A percentile compares a stretch with the other conserved stretches of the same genome.
Conservation (phyloP, 2,329 filamentous ascomycete genomes). For the Aspergillus transmontanensis region DNA sequence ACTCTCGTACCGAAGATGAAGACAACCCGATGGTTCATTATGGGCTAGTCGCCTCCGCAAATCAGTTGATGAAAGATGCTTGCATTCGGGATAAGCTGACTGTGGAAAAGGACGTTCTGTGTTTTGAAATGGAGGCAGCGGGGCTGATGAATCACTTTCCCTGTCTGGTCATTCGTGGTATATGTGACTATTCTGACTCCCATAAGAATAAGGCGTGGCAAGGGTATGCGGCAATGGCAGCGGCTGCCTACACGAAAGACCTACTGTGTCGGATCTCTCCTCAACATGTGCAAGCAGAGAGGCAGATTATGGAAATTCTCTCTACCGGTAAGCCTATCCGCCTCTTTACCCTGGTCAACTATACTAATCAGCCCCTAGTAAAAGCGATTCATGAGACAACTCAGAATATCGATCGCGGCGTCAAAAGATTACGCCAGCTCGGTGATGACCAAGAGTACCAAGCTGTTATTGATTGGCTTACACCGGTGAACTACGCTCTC, state of each 20-base stretch:
- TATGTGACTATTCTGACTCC: slow-evolving; percentile 2
- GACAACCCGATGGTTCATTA: background rate
- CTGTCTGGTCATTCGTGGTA: slow-evolving; percentile 3
- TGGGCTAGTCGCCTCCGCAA: background rate
- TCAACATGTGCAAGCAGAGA: background rate
- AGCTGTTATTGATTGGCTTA: slow-evolving; percentile 17
- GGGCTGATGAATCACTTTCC: background rate
- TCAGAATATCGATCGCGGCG: background rate
- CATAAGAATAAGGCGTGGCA: slow-evolving; percentile 4
- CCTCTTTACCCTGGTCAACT: background rate
- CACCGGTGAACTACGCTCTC: slow-evolving; percentile 7
- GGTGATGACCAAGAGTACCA: background rate
- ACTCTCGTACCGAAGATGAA: background rate
- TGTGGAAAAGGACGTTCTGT: background rate
- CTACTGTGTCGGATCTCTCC: background rate
- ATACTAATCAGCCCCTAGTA: background rate
- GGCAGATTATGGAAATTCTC: background rate
- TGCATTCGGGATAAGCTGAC: background rate
- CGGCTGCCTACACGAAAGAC: slow-evolving; percentile 10
- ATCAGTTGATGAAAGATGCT: background rate
- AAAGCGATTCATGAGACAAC: background rate
- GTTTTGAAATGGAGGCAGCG: background rate
- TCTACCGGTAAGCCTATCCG: background rate
- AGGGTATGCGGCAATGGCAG: slow-evolving; percentile 9
- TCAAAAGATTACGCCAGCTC: background rate